Conservation (phyloP, 2,329 filamentous ascomycete genomes). For the Amesomyces nigricolor region DNA sequence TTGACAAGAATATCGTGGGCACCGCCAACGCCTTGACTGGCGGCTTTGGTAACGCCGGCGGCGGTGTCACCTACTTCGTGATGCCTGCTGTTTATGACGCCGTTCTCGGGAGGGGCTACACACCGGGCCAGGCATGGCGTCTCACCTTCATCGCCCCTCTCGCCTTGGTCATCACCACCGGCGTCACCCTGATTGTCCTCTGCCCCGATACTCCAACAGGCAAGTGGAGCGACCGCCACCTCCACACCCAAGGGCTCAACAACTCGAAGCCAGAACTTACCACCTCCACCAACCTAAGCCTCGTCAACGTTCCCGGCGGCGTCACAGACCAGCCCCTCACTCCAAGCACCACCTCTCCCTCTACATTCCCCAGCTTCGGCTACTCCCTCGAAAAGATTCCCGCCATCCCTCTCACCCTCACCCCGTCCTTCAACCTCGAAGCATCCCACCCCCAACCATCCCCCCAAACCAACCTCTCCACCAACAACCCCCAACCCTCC, state of each 20-base stretch:
- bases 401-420: constrained; percentile 20
- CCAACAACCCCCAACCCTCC: not conserved
- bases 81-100: constrained; percentile 89
- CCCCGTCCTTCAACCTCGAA: constrained; percentile 36
- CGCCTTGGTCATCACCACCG: constrained; percentile 63
- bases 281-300: constrained; percentile 29
- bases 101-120: constrained; percentile 55
- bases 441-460: constrained; percentile 32
- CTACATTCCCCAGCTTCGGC: constrained; percentile 30
- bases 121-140: constrained; percentile 69
- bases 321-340: constrained; percentile 38
- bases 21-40: constrained; percentile 81
- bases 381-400: constrained; percentile 34
- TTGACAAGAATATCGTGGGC: constrained; percentile 86
- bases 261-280: constrained; percentile 41
- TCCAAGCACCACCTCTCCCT: not conserved
- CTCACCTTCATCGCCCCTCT: constrained; percentile 81
- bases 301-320: constrained; percentile 48
- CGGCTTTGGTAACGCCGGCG: constrained; percentile 81
- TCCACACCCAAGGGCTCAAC: constrained; percentile 47
- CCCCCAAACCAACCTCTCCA: not conserved
- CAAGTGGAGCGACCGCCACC: constrained; percentile 68
- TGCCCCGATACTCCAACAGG: constrained; percentile 81
- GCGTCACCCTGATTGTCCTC: constrained; percentile 62
- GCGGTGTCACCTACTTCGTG: constrained; percentile 87